These are phyloP conservation scores for Kodamaea jinghongensis DNA, from an alignment of 805 yeast genomes.

Conservation along the genomic window DNA sequence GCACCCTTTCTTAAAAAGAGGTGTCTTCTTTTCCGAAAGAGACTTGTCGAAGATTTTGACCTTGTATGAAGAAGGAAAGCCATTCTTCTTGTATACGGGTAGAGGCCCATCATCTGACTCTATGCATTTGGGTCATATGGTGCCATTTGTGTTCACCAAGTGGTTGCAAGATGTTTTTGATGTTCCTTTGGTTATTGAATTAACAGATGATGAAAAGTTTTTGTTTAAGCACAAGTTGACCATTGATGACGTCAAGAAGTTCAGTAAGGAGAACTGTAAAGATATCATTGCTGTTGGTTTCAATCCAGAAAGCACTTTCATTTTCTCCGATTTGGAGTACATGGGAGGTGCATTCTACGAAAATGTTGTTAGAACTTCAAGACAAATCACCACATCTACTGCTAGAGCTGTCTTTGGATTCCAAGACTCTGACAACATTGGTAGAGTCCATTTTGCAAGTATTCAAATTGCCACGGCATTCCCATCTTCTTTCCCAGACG, in stretches of 20 bases:
- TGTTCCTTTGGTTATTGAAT: slow-evolving; percentile 88
- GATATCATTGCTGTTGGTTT: slow-evolving; percentile 95
- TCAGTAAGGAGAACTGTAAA: slow-evolving; percentile 79
- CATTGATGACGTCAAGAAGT: slow-evolving; percentile 81
- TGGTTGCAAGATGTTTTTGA: slow-evolving; percentile 99
- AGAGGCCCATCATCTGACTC: slow-evolving; percentile 95
- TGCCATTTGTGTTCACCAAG: slow-evolving; percentile 92
- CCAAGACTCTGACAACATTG: slow-evolving; percentile 91
- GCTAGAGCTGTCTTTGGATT: slow-evolving; percentile 97
- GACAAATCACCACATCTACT: slow-evolving; percentile 95
- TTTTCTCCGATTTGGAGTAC: slow-evolving; percentile 87
- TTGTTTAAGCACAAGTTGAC: slow-evolving; percentile 88
- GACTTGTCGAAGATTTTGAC: slow-evolving; percentile 77
- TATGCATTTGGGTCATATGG: slow-evolving; percentile 96
- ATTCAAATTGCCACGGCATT: slow-evolving; percentile 95
- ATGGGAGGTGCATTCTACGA: slow-evolving; percentile 95
- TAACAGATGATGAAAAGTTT: slow-evolving; percentile 97
- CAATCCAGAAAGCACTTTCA: slow-evolving; percentile 90
- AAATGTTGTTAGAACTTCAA: slow-evolving; percentile 85
- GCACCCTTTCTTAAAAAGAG: slow-evolving; percentile 85
- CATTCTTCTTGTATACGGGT: slow-evolving; percentile 93
- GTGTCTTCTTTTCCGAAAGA: slow-evolving; percentile 90
- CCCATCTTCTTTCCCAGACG: slow-evolving; percentile 93
- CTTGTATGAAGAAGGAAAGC: slow-evolving; percentile 90
- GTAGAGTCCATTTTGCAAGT: slow-evolving; percentile 91